Evolutionary conservation across 1,139 yeast genomes (phyloP).

Genomic region (Pichia sp.): DNA sequence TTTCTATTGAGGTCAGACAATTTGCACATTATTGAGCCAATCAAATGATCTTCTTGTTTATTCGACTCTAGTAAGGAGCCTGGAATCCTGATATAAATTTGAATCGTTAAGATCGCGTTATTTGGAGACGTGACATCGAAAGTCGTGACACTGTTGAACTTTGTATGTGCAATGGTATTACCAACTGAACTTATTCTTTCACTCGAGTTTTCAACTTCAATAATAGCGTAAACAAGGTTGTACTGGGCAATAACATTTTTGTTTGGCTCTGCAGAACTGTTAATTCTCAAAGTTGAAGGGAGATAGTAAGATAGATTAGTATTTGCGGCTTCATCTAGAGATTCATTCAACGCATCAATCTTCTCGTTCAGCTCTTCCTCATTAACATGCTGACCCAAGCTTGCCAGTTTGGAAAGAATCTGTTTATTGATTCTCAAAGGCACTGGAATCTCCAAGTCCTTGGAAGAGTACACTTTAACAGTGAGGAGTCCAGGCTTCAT

Average conservation of each 20-base stretch:
- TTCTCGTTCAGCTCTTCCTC: slow-evolving; percentile 41
- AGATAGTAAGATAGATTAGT: slow-evolving; percentile 42
- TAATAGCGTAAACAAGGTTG: slow-evolving; percentile 49
- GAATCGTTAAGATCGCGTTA: slow-evolving; percentile 48
- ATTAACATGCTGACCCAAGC: slow-evolving; percentile 31
- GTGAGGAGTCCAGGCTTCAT: slow-evolving; percentile 63
- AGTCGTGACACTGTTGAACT: slow-evolving; percentile 83
- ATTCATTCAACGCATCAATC: slow-evolving; percentile 37
- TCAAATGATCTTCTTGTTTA: slow-evolving; percentile 32
- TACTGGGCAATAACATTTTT: slow-evolving; percentile 47
- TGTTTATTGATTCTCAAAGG: slow-evolving; percentile 46
- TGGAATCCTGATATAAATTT: slow-evolving; percentile 74
- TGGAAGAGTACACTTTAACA: slow-evolving; percentile 62
- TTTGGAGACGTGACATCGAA: slow-evolving; percentile 78
- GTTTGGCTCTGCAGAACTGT: slow-evolving; percentile 32
- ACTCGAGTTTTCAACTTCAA: slow-evolving; percentile 66
- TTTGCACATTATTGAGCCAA: slow-evolving; percentile 30
- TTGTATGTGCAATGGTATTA: slow-evolving; percentile 46
- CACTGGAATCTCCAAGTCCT: slow-evolving; percentile 55
- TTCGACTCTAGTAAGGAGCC: slow-evolving; percentile 46
- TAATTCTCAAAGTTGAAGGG: slow-evolving; percentile 63
- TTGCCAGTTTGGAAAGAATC: slow-evolving; percentile 48
- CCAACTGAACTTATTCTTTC: slow-evolving; percentile 37
- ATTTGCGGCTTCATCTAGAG: slow-evolving; percentile 27
- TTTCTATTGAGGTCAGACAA: slow-evolving; percentile 32